Conservation (phyloP, 257 asterid genomes). For the Solanum bulbocastanum region DNA sequence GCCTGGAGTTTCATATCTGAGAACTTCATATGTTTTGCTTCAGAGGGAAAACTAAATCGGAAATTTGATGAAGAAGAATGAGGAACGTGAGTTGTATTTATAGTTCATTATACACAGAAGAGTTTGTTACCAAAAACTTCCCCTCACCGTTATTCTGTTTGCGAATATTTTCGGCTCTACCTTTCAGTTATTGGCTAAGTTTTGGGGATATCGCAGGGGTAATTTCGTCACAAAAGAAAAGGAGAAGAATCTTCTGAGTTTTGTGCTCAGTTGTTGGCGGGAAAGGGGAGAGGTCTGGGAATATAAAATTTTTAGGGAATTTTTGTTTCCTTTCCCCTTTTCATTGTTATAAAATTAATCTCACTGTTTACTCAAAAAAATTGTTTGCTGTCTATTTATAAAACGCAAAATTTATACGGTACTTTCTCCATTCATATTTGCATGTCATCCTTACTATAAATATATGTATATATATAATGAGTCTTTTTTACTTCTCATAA, state of each 20-base stretch:
- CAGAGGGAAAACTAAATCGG: background rate
- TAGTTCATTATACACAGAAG: background rate
- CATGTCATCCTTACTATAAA: too few species aligned
- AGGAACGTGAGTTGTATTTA: background rate
- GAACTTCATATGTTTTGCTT: background rate
- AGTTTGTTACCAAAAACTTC: background rate
- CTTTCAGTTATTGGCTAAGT: background rate
- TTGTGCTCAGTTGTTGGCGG: background rate
- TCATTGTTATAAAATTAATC: too few species aligned
- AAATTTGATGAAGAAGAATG: background rate
- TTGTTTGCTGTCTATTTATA: background rate
- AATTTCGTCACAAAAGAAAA: background rate
- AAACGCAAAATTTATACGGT: too few species aligned
- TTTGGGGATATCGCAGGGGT: background rate
- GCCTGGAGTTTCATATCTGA: background rate
- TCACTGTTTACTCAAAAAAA: background rate
- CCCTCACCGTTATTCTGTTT: background rate
- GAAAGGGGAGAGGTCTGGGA: background rate
- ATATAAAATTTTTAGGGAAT: background rate
- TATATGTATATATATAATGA: too few species aligned
- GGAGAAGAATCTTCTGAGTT: background rate
- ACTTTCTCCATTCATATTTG: too few species aligned
- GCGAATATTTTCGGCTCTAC: background rate
- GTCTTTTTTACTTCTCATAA: too few species aligned
- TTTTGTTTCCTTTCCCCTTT: background rate